Evolutionary conservation across 805 yeast genomes (phyloP).

Genomic region (Kodamaea lidongshanica): DNA sequence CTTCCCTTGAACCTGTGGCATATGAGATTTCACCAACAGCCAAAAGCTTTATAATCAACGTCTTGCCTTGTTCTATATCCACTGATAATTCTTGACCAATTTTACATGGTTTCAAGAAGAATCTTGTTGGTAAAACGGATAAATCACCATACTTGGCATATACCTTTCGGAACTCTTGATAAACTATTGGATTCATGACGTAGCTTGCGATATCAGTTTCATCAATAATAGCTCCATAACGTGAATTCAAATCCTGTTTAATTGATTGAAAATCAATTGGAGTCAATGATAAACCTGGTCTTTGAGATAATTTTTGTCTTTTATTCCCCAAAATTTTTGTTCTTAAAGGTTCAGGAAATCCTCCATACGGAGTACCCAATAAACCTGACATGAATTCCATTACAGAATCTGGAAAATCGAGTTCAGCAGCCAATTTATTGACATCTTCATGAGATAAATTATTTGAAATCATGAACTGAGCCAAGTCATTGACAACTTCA

Average conservation of each 20-base stretch:
- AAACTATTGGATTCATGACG: slow-evolving; percentile 97
- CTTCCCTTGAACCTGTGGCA: slow-evolving; percentile 89
- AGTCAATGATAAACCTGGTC: slow-evolving; percentile 88
- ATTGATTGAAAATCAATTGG: slow-evolving; percentile 76
- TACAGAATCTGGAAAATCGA: slow-evolving; percentile 98
- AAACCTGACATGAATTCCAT: slow-evolving; percentile 98
- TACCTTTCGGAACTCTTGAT: slow-evolving; percentile 73
- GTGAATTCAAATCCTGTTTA: slow-evolving; percentile 63
- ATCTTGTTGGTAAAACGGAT: slow-evolving; percentile 88
- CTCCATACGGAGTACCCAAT: slow-evolving; percentile 99
- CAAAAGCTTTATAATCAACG: slow-evolving; percentile 80
- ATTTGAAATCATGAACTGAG: slow-evolving; percentile 99
- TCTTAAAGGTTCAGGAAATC: slow-evolving; percentile 99
- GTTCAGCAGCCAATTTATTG: slow-evolving; percentile 73
- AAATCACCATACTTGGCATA: slow-evolving; percentile 83
- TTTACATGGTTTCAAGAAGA: slow-evolving; percentile 81
- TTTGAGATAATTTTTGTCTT: slow-evolving; percentile 78
- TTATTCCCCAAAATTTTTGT: slow-evolving; percentile 84
- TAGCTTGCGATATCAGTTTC: slow-evolving; percentile 93
- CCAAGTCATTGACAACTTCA: slow-evolving; percentile 98
- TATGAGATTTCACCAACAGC: slow-evolving; percentile 86
- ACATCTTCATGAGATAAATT: slow-evolving; percentile 84
- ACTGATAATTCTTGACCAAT: slow-evolving; percentile 85
- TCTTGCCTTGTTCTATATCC: slow-evolving; percentile 92
- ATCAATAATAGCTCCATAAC: slow-evolving; percentile 66